phyloP scores from a whole-genome alignment of 768 basidiomycete genomes.

The Trametes coccinea region DNA sequence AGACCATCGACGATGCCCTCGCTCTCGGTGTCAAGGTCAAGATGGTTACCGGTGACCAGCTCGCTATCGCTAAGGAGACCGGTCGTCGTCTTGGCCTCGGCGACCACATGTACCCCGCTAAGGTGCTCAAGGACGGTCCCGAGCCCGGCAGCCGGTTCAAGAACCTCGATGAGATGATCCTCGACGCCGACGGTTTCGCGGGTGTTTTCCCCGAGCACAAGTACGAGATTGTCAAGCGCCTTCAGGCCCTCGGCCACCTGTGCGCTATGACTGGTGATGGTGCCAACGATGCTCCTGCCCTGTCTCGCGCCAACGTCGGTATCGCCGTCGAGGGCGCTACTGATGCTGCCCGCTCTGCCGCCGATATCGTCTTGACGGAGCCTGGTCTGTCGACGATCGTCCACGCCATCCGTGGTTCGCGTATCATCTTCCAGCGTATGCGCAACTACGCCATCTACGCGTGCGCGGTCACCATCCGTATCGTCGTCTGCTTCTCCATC shows the following conservation, averaged over 20 bases:
- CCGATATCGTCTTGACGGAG: conserved; percentile 96
- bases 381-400: conserved; percentile 99
- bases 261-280: conserved; percentile 99
- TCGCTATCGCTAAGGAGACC: conserved; percentile 99
- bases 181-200: conserved; percentile 99
- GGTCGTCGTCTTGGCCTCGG: conserved; percentile 97
- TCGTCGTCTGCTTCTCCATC: conserved; percentile 96
- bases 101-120: conserved; percentile 99
- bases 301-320: conserved; percentile 98
- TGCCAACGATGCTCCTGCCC: conserved; percentile 97
- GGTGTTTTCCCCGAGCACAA: conserved; percentile 99
- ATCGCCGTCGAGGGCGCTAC: conserved; percentile 99
- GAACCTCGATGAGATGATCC: conserved; percentile 94
- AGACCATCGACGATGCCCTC: conserved; percentile 96
- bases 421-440: conserved; percentile 99
- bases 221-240: conserved; percentile 98
- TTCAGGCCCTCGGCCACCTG: conserved; percentile 93
- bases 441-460: conserved; percentile 98
- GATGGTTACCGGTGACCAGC: conserved; percentile 99
- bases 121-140: conserved; percentile 98
- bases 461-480: conserved; percentile 96
- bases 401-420: conserved; percentile 96
- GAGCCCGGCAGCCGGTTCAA: conserved; percentile 81
- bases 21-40: conserved; percentile 97
- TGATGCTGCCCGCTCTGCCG: conserved; percentile 97